These are phyloP conservation scores for Teratosphaeria nubilosa DNA, from an alignment of 2,329 filamentous ascomycete genomes.

Conservation along the genomic window DNA sequence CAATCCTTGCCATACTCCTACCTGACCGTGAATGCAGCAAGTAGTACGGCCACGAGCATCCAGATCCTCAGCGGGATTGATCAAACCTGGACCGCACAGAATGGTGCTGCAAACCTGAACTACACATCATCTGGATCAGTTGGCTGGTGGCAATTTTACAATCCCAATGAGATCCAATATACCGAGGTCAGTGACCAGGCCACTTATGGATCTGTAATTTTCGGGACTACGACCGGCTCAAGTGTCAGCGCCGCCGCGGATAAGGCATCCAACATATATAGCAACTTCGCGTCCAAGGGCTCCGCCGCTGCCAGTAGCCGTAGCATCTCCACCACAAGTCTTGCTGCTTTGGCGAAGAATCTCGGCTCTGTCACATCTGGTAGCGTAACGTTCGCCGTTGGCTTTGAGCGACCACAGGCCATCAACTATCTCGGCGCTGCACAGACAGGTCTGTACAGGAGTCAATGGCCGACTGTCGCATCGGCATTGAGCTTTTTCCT, in stretches of 20 bases:
- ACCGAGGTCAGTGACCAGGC: conserved; percentile 16
- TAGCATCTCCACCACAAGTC: conserved; percentile 5
- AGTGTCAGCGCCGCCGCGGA: conserved; percentile 6
- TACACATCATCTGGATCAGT: conserved; percentile 8
- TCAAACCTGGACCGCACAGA: conserved; percentile 26
- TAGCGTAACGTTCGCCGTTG: conserved; percentile 13
- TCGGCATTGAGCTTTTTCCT: conserved; percentile 15
- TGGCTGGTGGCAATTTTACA: conserved; percentile 15
- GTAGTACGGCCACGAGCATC: conserved; percentile 6
- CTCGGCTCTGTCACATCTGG: conserved; percentile 5
- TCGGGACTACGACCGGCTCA: conserved; percentile 5
- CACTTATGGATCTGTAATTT: conserved; percentile 16
- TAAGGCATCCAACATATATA: conserved; percentile 7
- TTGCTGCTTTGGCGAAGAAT: conserved; percentile 12
- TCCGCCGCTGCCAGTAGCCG: background rate
- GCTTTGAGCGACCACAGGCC: conserved; percentile 13
- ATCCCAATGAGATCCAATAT: conserved; percentile 13
- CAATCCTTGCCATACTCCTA: conserved; percentile 29
- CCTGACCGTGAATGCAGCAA: conserved; percentile 17
- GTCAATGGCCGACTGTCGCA: conserved; percentile 12
- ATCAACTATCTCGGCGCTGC: conserved; percentile 14
- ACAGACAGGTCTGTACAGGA: conserved; percentile 18
- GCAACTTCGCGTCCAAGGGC: conserved; percentile 7
- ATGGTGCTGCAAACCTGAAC: conserved; percentile 13
- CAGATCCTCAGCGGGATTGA: conserved; percentile 28